These are phyloP conservation scores for Fusarium zealandicum DNA, from an alignment of 2,329 filamentous ascomycete species.

Conservation along the genomic window DNA sequence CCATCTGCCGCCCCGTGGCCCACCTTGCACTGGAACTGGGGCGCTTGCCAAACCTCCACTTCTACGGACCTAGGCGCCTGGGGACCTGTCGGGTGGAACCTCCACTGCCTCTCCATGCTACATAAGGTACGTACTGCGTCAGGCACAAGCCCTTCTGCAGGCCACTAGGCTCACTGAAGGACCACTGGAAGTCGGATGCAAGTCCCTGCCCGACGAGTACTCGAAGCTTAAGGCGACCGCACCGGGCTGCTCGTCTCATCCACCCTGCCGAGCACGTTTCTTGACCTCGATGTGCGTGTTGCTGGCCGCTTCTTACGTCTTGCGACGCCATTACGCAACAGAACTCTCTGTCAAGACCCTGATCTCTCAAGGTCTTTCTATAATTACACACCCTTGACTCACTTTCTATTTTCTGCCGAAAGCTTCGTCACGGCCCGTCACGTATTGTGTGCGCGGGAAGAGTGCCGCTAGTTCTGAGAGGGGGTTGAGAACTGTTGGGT, in stretches of 20 bases:
- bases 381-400: conserved; percentile 4
- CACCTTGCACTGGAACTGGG: background rate
- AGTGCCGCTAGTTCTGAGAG: conserved; percentile 23
- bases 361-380: too few species aligned
- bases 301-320: conserved; percentile 29
- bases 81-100: background rate
- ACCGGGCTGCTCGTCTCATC: conserved; percentile 34
- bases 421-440: conserved; percentile 30
- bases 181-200: background rate
- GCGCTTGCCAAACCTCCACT: conserved; percentile 1
- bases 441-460: conserved; percentile 31
- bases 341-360: conserved; percentile 10
- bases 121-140: too few species aligned
- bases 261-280: conserved; percentile 41
- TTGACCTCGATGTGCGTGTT: conserved; percentile 25
- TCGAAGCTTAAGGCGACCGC: background rate
- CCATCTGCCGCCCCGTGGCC: conserved; percentile 2
- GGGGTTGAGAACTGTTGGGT: conserved; percentile 4
- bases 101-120: background rate
- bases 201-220: conserved; percentile 1
- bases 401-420: conserved; percentile 24
- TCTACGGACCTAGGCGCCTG: conserved; percentile 2
- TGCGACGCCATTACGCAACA: conserved; percentile 33
- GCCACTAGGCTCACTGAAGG: conserved; percentile 7
- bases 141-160: conserved; percentile 15